phyloP scores from a whole-genome alignment of 2,329 filamentous ascomycete species.

The Didymella glomerata region DNA sequence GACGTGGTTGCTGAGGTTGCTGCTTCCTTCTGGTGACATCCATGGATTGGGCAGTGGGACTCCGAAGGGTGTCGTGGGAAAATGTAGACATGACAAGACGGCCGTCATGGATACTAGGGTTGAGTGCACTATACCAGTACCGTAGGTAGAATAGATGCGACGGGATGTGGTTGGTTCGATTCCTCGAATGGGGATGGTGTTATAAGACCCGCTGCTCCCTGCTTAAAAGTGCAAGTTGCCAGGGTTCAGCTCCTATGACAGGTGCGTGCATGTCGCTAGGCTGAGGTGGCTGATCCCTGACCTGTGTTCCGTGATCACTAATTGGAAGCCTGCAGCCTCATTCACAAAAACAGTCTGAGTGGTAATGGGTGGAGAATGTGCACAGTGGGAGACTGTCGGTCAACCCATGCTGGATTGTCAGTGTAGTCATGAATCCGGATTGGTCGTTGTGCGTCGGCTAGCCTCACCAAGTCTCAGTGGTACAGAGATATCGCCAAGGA shows the following conservation, averaged over 20 bases:
- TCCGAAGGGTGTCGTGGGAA: slow-evolving; percentile 26
- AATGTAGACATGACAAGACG: slow-evolving; percentile 26
- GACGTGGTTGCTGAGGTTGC: slow-evolving; percentile 53
- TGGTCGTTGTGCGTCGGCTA: slow-evolving; percentile 36
- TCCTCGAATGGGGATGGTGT: neutral
- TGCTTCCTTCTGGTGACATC: slow-evolving; percentile 45
- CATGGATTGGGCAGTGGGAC: slow-evolving; percentile 22
- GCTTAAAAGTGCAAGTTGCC: neutral
- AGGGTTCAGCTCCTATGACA: slow-evolving; percentile 14
- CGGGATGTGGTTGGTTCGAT: neutral
- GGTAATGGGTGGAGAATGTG: slow-evolving; percentile 27
- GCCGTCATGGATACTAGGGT: slow-evolving; percentile 17
- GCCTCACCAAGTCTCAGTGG: slow-evolving; percentile 35
- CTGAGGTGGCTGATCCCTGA: slow-evolving; percentile 13
- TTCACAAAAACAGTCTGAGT: slow-evolving; percentile 27
- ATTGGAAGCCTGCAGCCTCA: slow-evolving; percentile 39
- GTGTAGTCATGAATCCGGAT: slow-evolving; percentile 35
- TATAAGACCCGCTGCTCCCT: slow-evolving; percentile 9
- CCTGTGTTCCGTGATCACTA: slow-evolving; percentile 28
- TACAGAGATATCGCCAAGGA: slow-evolving; percentile 51
- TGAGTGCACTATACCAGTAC: slow-evolving; percentile 26
- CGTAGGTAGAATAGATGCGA: slow-evolving; percentile 30
- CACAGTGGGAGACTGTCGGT: slow-evolving; percentile 28
- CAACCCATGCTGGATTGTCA: slow-evolving; percentile 30
- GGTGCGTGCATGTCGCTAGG: slow-evolving; percentile 17